Evolutionary conservation across 2,329 filamentous ascomycete genomes (phyloP), one percentile per base, ranked within the genome.

Genomic region (Xylariaceae sp.): DNA sequence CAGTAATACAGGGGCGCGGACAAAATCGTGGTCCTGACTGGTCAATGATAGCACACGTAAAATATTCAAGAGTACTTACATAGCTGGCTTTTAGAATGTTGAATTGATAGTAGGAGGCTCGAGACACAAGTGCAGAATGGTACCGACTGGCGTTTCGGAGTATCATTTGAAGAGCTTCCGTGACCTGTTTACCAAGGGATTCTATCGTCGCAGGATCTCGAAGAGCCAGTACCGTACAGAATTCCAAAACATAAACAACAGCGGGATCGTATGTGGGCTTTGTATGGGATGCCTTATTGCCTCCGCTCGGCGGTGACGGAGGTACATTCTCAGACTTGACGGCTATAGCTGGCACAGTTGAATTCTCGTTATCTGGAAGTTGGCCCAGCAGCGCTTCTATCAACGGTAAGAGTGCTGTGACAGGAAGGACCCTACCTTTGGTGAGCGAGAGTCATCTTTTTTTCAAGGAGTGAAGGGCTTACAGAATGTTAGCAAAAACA

Each of bases 1-100:
- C 12, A 99, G 80, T 7, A 97, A 81, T 47, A 97, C 88, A 1
- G 94, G 94, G 1, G 92, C 89, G 53, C 94, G 89, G 65, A 96
- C 86, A 69, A 94, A 96, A 64, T 95, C 89, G 65, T 92, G 84
- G 62, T 96, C 88, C 87, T 92, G 61, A 26, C 63, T 59, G 55
- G 67, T 70, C 55, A 71, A 66, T 22, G 39, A 2, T 2, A n/a
- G 6, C 30, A 16, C 13, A 13, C 29, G 7, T 3, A 15, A 10
- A 16, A 39, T 29, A 21, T 15, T 16, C 15, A n/a, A 29, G 18
- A 42, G 15, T 44, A 75, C 87, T 74, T 79, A 92, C 88, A 71
- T 95, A 95, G 74, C 91, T 92, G 18, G 87, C 82, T 62, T 88
- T 86, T 37, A 99, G 76, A 40, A 97, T 74, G 60, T 81, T 86